Conservation (phyloP, 805 yeast genomes). For the Zygotorulaspora chibaensis region DNA sequence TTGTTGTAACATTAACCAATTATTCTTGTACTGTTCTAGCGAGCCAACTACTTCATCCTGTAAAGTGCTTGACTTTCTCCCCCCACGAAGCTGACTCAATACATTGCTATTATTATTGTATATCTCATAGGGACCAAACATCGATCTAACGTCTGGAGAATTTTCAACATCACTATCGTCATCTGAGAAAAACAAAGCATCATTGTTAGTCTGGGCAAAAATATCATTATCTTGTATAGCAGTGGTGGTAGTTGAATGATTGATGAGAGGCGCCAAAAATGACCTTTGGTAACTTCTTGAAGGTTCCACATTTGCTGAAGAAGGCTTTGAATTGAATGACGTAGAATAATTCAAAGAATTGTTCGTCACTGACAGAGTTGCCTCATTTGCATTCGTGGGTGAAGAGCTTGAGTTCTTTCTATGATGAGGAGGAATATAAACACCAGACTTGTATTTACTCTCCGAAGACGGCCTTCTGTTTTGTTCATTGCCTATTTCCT, state of each 20-base stretch:
- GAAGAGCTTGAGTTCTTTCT: slow-evolving; percentile 35
- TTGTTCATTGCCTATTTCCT: neutral
- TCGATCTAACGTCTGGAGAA: slow-evolving; percentile 13
- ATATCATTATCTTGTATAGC: slow-evolving; percentile 29
- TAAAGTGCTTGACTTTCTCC: slow-evolving; percentile 30
- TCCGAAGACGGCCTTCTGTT: slow-evolving; percentile 9
- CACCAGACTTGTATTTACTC: slow-evolving; percentile 24
- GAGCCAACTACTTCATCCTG: slow-evolving; percentile 36
- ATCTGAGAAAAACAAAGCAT: slow-evolving; percentile 33
- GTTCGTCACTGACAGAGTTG: slow-evolving; percentile 22
- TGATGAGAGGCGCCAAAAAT: slow-evolving; percentile 9
- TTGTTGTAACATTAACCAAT: slow-evolving; percentile 36
- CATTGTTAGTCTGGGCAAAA: slow-evolving; percentile 28
- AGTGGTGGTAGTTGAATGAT: slow-evolving; percentile 27
- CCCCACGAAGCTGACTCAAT: slow-evolving; percentile 13
- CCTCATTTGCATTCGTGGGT: slow-evolving; percentile 22
- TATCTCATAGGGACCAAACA: slow-evolving; percentile 22
- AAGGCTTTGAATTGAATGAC: slow-evolving; percentile 12
- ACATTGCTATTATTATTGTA: slow-evolving; percentile 9
- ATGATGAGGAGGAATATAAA: slow-evolving; percentile 53
- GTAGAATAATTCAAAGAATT: slow-evolving; percentile 21
- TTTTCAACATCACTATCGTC: slow-evolving; percentile 18
- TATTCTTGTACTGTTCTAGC: slow-evolving; percentile 36
- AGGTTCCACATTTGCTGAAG: slow-evolving; percentile 4
- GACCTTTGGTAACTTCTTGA: slow-evolving; percentile 8